These are phyloP conservation scores for Fusarium buxicola DNA, from an alignment of 2,329 filamentous ascomycete genomes.

Conservation along the genomic window DNA sequence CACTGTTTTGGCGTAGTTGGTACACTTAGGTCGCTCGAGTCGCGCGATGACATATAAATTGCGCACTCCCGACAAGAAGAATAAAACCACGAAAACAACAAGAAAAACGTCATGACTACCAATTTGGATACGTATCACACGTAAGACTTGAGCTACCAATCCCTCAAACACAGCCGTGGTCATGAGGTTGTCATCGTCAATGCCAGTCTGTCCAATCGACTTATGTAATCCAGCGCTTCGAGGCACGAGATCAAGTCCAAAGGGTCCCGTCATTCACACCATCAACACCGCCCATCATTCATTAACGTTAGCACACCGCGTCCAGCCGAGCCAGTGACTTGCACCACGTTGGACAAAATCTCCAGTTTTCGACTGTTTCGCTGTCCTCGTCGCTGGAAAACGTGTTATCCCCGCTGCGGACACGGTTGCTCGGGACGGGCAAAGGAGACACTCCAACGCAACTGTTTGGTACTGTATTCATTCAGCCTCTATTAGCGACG, in stretches of 20 bases:
- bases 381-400: background rate
- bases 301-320: conserved; percentile 11
- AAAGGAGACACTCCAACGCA: conserved; percentile 21
- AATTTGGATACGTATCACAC: too few species aligned
- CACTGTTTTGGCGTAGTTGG: too few species aligned
- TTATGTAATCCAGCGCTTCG: conserved; percentile 33
- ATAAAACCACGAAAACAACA: background rate
- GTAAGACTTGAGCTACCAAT: too few species aligned
- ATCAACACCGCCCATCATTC: conserved; percentile 30
- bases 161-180: too few species aligned
- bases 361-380: background rate
- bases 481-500: conserved; percentile 17
- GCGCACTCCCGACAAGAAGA: too few species aligned
- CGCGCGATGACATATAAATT: too few species aligned
- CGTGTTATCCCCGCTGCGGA: conserved; percentile 11
- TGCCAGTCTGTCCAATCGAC: conserved; percentile 2
- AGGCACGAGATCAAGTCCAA: conserved; percentile 21
- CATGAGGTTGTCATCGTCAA: conserved; percentile 21
- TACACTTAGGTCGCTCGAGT: too few species aligned
- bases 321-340: too few species aligned
- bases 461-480: conserved; percentile 22
- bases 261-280: conserved; percentile 15
- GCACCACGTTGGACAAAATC: background rate
- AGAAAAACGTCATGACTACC: background rate
- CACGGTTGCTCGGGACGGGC: conserved; percentile 10